Evolutionary conservation across 1,284 basidiomycete species (phyloP), one percentile per base, ranked within the genome.

Genomic region (Porodaedalea pini): DNA sequence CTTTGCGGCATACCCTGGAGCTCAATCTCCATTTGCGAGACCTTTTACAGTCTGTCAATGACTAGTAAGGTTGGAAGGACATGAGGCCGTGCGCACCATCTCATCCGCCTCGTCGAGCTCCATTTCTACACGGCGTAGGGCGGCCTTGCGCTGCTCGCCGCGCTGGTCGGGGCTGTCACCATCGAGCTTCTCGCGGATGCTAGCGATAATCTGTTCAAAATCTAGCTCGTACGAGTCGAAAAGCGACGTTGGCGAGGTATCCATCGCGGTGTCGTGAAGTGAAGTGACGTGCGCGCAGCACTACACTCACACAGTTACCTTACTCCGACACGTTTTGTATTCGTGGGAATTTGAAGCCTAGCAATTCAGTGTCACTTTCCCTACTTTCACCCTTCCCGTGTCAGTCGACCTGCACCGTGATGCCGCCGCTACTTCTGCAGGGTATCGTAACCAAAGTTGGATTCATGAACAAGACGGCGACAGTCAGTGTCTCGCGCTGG

Each of bases 21-120:
- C 75, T 99, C 97, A 61, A 99, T 90, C 73, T 98, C 95, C 96
- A 99, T 98, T 82, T 99, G 97, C 34, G 92, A 93, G 63, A 97
- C 82, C 94, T 96, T 48, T 13, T 36, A 43, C 44, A 54, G 29
- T 49, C 62, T 19, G 32, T 40, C 27, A 29, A 51, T 27, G 41
- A 3, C 13, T 7, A 10, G 2, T 8, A 17, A 39, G 21, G 44
- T 6, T 27, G 8, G 23, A 51, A 29, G 17, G 17, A 13, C 1
- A 41, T 23, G 40, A 29, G 2, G 27, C 23, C 27, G 17, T 13
- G 67, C 79, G 61, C 66, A 89, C 94, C 82, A 98, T 94, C 78
- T 99, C 97, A 66, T 98, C 95, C 0, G 95, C 96, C 73, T 99
- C 97, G 68, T 99, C 97, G 2, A 98, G 78, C 70, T 99, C 96